Evolutionary conservation across 768 basidiomycete genomes (phyloP), one percentile per base, ranked within the genome.

Genomic region (Hysterangium stoloniferum): DNA sequence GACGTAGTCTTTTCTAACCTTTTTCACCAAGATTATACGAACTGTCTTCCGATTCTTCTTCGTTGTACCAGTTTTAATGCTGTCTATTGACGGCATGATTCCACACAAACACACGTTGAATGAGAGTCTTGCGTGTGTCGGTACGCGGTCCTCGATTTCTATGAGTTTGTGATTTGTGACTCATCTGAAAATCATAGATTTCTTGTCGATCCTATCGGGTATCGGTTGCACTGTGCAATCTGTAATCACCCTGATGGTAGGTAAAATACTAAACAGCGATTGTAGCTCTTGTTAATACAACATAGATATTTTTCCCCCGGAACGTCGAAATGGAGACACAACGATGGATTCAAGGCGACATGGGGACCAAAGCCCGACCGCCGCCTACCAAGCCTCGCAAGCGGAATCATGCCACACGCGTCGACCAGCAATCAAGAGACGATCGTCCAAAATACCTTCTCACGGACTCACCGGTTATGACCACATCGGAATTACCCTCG

Each of bases 291-390:
- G 13, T 20, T n/a, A 29, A 25, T 32, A 34, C 22, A 45, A n/a
- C 32, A 13, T 48, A 87, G 85, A 84, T 89, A 31, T 90, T 90
- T 72, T 90, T 89, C 69, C 87, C 87, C 46, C 83, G 87, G 34
- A 84, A 82, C 4, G 73, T 83, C 37, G 75, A 84, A 63, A 68
- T 73, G 17, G 84, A 86, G 64, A 80, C 84, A 20, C 69, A 74
- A 3, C 38, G 49, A 4, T 51, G 49, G 49, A 37, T 51, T 34
- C 33, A 34, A 34, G 11, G 17, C 33, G 33, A 34, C 24, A 17
- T 24, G 7, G 24, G 6, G 6, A 7, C 35, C 11, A 17, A 37
- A 8, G 13, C 49, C n/a, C 8, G 43, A 15, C 35, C 5, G 12
- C 29, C 15, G 28, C 12, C 17, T 25, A 25, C 22, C 22, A 28